Evolutionary conservation across 352 stramenopile species (phyloP).

Genomic region (Pythium aristosporum): DNA sequence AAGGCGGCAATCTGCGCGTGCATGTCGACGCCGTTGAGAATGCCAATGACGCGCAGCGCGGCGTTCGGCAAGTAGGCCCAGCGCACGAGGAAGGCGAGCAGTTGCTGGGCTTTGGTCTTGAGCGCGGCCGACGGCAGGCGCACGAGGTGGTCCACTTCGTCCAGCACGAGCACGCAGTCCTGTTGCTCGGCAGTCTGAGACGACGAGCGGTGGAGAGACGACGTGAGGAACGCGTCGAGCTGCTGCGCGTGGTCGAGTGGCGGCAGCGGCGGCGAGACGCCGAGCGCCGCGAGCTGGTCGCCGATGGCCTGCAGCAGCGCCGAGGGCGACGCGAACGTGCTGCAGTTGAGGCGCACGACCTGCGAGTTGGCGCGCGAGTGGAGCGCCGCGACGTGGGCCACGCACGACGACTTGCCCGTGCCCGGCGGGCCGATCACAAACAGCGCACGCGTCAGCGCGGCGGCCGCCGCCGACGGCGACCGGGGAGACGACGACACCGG

Average conservation of each 20-base stretch:
- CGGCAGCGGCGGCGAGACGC: constrained; percentile 18
- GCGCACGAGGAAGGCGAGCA: constrained; percentile 58
- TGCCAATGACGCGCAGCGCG: constrained; percentile 51
- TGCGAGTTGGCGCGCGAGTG: not conserved
- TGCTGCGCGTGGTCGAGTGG: constrained; percentile 37
- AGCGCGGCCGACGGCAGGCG: constrained; percentile 37
- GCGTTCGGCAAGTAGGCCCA: constrained; percentile 45
- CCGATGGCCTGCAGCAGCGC: constrained; percentile 45
- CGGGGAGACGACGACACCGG: not conserved
- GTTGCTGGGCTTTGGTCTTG: constrained; percentile 43
- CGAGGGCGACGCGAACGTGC: constrained; percentile 48
- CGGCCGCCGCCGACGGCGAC: not conserved
- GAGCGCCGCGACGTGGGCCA: constrained; percentile 40
- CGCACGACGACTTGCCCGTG: constrained; percentile 67
- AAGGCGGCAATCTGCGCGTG: constrained; percentile 46
- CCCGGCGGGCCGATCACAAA: constrained; percentile 70
- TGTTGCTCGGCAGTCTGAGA: not conserved
- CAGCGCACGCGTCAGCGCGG: constrained; percentile 28
- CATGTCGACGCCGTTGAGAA: constrained; percentile 81
- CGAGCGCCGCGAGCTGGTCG: constrained; percentile 31
- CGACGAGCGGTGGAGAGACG: not conserved
- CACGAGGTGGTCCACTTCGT: constrained; percentile 69
- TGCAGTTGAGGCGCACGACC: constrained; percentile 63
- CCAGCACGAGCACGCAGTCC: constrained; percentile 45
- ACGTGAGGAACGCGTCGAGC: constrained; percentile 48